Base-by-base conservation (phyloP, 805 yeast species). In the Candida andamanensis region DNA sequence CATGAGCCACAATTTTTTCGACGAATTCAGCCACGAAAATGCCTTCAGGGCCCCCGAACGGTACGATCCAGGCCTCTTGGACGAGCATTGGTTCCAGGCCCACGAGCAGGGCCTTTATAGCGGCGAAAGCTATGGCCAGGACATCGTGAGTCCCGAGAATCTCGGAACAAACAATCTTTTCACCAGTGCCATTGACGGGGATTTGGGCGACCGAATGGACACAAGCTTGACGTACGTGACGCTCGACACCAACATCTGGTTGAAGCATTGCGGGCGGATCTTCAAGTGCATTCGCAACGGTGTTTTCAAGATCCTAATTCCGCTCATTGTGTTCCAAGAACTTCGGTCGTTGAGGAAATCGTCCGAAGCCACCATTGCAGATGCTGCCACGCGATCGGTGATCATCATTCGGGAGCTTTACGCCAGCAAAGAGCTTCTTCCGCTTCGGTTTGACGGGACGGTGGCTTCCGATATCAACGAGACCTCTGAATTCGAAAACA, bases 311-410 rank as follows among this genome's bases (percentile, higher is more conserved):
- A 60, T 78, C 15, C 72, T 78, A 44, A 75, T 82, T 4, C 89
- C 92, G 25, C 60, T 83, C 36, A 78, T 84, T 13, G 85, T 83
- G 5, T 83, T 82, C 49, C 90, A 82, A 58, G 92, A 83, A 47
- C 59, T 83, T 38, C 58, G 90, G 45, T 78, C 85, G 5, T 57
- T 83, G 39, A 59, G 90, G 37, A 74, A 81, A 44, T 78, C 85
- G 0, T 72, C 76, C 12, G 92, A 83, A 50, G 79, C 78, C 1
- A 73, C 80, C 4, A 78, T 83, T 13, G 75, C 85, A 1, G 92
- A 83, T 50, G 80, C 87, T 2, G 90, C 90, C 0, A 81, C 90
- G 0, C 59, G 94, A 31, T 83, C 87, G 1, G 87, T 83, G 5
- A 79, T 83, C 4, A 79, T 82, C 5, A 69, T 81, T 24, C 63